These are phyloP conservation scores for Kokia cookei DNA, from an alignment of 441 rosid genomes.

Conservation along the genomic window DNA sequence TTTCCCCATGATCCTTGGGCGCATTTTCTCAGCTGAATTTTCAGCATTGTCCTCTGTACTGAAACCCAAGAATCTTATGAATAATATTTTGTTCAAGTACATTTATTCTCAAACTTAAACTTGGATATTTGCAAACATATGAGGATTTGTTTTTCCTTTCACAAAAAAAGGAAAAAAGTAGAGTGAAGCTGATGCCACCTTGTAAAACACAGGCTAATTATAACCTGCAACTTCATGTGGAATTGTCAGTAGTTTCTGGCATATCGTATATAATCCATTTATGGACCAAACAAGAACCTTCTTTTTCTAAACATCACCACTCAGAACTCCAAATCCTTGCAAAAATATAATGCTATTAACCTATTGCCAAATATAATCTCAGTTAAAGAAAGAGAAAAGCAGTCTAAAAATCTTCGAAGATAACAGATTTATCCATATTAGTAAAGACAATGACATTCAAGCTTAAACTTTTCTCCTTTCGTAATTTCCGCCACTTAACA, in stretches of 20 bases:
- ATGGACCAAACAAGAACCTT: constrained; percentile 10
- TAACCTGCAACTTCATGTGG: constrained; percentile 10
- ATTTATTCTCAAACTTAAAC: background rate
- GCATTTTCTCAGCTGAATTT: background rate
- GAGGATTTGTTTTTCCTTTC: background rate
- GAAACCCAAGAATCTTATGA: background rate
- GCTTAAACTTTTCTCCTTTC: background rate
- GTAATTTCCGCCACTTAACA: background rate
- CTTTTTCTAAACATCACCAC: background rate
- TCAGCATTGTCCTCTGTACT: background rate
- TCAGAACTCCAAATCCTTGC: constrained; percentile 2
- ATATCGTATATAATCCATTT: background rate
- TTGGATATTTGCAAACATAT: background rate
- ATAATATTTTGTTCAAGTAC: background rate
- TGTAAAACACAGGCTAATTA: constrained; percentile 3
- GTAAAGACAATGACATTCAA: background rate
- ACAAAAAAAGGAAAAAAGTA: background rate
- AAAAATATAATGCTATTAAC: background rate
- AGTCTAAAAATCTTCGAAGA: background rate
- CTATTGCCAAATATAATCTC: background rate
- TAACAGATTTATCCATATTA: background rate
- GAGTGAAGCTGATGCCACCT: background rate
- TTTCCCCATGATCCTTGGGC: background rate
- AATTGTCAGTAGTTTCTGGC: constrained; percentile 5
- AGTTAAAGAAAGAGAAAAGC: background rate